A percentile compares a stretch with the other conserved stretches of the same genome.
These are phyloP conservation scores for Cercospora canescens DNA, from an alignment of 2,329 filamentous ascomycete genomes.

Conservation along the genomic window DNA sequence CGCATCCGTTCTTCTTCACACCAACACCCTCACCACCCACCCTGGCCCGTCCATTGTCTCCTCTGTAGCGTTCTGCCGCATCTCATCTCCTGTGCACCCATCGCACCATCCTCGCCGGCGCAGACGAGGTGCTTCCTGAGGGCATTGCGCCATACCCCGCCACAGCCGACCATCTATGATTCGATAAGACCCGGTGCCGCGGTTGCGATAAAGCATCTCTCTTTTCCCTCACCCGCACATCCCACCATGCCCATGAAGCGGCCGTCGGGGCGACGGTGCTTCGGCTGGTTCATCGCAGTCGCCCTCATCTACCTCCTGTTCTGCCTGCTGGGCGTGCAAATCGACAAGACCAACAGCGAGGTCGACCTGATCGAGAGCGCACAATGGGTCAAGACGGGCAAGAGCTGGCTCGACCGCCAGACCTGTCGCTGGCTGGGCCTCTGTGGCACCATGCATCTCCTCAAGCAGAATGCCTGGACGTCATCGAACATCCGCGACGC, in stretches of 20 bases:
- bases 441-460: conserved; percentile 75
- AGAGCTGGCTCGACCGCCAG: conserved; percentile 73
- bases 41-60: background rate
- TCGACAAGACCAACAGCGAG: conserved; percentile 25
- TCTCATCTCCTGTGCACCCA: background rate
- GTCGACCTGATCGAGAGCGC: conserved; percentile 30
- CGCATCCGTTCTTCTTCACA: background rate
- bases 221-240: conserved; percentile 7
- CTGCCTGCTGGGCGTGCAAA: conserved; percentile 29
- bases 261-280: conserved; percentile 19
- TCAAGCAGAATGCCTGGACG: conserved; percentile 50
- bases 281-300: conserved; percentile 27
- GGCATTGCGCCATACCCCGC: conserved; percentile 24
- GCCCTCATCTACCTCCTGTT: conserved; percentile 35
- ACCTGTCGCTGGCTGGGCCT: conserved; percentile 76
- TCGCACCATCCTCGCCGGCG: background rate
- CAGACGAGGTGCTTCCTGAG: conserved; percentile 10
- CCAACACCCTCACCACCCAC: background rate
- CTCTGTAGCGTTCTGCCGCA: conserved; percentile 12
- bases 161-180: conserved; percentile 8
- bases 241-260: conserved; percentile 18
- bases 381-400: conserved; percentile 68
- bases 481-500: conserved; percentile 29
- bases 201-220: conserved; percentile 7
- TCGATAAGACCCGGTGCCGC: conserved; percentile 8